phyloP scores from a whole-genome alignment of 805 yeast species.

The Myxozyma vanderwaltii region DNA sequence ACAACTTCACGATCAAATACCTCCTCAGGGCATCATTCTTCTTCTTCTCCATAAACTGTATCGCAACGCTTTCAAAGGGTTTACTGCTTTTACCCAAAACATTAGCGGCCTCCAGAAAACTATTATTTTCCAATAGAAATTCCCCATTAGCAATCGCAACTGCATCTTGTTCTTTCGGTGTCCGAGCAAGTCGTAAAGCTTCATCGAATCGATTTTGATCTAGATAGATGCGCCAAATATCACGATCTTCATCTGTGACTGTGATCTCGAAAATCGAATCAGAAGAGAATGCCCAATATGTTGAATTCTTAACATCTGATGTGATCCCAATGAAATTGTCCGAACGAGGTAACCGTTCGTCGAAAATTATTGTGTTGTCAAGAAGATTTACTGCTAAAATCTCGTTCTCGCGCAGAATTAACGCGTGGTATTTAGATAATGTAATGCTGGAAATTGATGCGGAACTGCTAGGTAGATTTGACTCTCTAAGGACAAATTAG shows the following conservation, averaged over 20 bases:
- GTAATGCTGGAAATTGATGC: constrained; percentile 43
- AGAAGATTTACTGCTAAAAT: constrained; percentile 54
- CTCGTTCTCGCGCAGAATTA: constrained; percentile 51
- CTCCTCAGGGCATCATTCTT: constrained; percentile 50
- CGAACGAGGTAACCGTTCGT: constrained; percentile 45
- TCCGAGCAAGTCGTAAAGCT: constrained; percentile 56
- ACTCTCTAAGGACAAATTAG: constrained; percentile 16
- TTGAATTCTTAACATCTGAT: constrained; percentile 53
- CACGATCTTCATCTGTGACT: constrained; percentile 65
- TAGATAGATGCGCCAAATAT: constrained; percentile 72
- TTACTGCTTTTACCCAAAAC: constrained; percentile 63
- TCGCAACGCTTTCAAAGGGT: constrained; percentile 69
- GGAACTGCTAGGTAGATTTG: constrained; percentile 24
- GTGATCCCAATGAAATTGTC: constrained; percentile 51
- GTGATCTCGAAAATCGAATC: constrained; percentile 69
- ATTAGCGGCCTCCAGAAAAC: constrained; percentile 49
- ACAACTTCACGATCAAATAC: constrained; percentile 52
- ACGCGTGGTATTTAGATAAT: constrained; percentile 57
- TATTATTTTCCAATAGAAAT: constrained; percentile 44
- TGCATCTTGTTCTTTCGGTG: constrained; percentile 48
- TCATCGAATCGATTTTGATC: constrained; percentile 58
- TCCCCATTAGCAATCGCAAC: constrained; percentile 61
- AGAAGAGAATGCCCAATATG: constrained; percentile 77
- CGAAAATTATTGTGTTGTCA: constrained; percentile 51
- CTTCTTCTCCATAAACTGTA: constrained; percentile 53